phyloP scores from a whole-genome alignment of 2,329 filamentous ascomycete genomes.

The Gaeumannomyces sp. region DNA sequence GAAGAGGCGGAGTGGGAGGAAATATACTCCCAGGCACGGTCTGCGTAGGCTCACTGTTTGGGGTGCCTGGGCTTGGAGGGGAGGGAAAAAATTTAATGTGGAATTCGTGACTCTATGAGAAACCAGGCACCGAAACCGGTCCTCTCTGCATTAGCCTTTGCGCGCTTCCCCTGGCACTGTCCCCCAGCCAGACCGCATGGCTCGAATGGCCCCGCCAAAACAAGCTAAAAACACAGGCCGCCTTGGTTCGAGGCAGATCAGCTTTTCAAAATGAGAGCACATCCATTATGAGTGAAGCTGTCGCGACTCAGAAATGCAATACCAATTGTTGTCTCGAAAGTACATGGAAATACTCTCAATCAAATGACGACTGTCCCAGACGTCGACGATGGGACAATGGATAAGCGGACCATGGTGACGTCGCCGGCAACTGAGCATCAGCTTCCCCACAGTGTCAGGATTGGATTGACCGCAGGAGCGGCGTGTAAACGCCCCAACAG shows the following conservation, averaged over 20 bases:
- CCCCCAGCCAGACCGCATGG: too few species aligned
- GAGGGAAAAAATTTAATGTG: neutral
- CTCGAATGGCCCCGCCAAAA: neutral
- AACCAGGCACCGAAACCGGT: constrained; percentile 1
- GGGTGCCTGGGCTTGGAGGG: neutral
- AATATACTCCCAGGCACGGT: neutral
- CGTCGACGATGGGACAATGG: too few species aligned
- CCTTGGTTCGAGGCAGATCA: neutral
- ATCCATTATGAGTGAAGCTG: neutral
- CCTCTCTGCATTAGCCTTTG: neutral
- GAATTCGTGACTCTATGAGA: neutral
- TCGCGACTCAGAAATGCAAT: neutral
- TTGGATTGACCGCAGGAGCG: neutral
- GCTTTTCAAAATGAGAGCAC: neutral
- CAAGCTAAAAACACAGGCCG: neutral
- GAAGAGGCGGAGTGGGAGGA: too few species aligned
- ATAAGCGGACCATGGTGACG: neutral
- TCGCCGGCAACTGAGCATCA: neutral
- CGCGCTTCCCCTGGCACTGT: neutral
- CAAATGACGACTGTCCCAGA: neutral
- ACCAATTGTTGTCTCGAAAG: neutral
- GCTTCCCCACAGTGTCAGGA: neutral
- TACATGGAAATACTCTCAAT: neutral
- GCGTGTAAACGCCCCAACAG: too few species aligned
- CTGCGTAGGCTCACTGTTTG: neutral